Conservation (phyloP, 1,284 basidiomycete species). For the Grifola frondosa region DNA sequence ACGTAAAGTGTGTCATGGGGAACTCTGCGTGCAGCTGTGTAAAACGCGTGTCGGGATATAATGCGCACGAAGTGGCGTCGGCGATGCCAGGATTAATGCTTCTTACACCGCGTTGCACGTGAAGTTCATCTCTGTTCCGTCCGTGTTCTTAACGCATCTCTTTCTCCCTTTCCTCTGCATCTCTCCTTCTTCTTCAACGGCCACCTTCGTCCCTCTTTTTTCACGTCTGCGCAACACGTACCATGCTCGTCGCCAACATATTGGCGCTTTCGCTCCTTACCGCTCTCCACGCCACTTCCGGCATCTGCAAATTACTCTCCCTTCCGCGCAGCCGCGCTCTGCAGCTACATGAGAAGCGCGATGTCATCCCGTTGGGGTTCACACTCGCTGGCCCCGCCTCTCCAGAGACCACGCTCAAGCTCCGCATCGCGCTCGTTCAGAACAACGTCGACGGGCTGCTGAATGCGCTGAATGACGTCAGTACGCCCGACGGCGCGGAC, state of each 20-base stretch:
- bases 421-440: constrained; percentile 37
- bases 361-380: constrained; percentile 29
- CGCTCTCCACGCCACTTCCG: constrained; percentile 9
- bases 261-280: constrained; percentile 20
- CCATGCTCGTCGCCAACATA: constrained; percentile 15
- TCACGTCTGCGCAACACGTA: too few species aligned
- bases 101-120: too few species aligned
- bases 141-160: too few species aligned
- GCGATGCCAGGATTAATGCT: too few species aligned
- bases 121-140: too few species aligned
- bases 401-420: constrained; percentile 23
- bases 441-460: constrained; percentile 35
- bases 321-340: constrained; percentile 16
- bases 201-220: too few species aligned
- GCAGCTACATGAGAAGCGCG: constrained; percentile 29
- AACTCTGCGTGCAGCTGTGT: too few species aligned
- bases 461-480: constrained; percentile 34
- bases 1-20: too few species aligned
- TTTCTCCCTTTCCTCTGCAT: too few species aligned
- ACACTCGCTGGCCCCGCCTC: constrained; percentile 26
- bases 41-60: too few species aligned
- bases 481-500: constrained; percentile 31
- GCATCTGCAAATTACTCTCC: constrained; percentile 12
- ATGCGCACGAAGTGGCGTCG: too few species aligned
- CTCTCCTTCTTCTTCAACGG: too few species aligned